Evolutionary conservation across 495 filamentous ascomycete species (phyloP).

Genomic region (Lichenothelia convexa): DNA sequence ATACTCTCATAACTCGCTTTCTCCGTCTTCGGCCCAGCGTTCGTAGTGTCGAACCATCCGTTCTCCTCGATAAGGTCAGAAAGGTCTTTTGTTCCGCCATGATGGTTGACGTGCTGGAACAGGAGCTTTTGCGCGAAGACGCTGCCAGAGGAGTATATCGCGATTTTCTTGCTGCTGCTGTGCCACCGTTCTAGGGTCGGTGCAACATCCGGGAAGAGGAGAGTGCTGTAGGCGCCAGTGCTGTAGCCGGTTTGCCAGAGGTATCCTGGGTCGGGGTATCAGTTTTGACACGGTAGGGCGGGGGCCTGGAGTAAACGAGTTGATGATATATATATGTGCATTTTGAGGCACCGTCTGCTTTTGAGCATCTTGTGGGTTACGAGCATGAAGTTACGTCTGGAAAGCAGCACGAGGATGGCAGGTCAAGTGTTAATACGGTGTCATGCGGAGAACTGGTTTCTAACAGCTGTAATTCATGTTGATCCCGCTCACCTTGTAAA

Average conservation of each 20-base stretch:
- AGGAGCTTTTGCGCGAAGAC: slow-evolving; percentile 55
- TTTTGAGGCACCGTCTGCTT: slow-evolving; percentile 1
- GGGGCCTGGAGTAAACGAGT: not conserved
- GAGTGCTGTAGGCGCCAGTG: slow-evolving; percentile 39
- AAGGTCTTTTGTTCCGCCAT: not conserved
- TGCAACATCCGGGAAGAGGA: slow-evolving; percentile 49
- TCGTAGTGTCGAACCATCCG: slow-evolving; percentile 54
- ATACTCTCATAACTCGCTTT: slow-evolving; percentile 42
- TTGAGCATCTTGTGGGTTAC: slow-evolving; percentile 1
- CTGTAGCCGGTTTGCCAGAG: slow-evolving; percentile 50
- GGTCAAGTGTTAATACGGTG: too few species aligned
- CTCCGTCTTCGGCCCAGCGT: slow-evolving; percentile 50
- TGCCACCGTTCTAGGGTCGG: slow-evolving; percentile 34
- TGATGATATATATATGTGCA: too few species aligned
- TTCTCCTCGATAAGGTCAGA: slow-evolving; percentile 27
- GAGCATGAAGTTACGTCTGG: too few species aligned
- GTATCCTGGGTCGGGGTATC: slow-evolving; percentile 29
- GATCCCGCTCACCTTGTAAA: slow-evolving; percentile 30
- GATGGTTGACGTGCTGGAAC: slow-evolving; percentile 32
- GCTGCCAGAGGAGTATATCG: slow-evolving; percentile 56
- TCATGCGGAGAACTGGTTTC: too few species aligned
- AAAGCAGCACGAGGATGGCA: too few species aligned
- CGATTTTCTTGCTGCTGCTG: slow-evolving; percentile 26
- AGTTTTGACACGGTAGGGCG: not conserved
- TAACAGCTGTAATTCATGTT: not conserved